Conservation (phyloP, 306 rosid genomes). For the Luffa aegyptiaca region DNA sequence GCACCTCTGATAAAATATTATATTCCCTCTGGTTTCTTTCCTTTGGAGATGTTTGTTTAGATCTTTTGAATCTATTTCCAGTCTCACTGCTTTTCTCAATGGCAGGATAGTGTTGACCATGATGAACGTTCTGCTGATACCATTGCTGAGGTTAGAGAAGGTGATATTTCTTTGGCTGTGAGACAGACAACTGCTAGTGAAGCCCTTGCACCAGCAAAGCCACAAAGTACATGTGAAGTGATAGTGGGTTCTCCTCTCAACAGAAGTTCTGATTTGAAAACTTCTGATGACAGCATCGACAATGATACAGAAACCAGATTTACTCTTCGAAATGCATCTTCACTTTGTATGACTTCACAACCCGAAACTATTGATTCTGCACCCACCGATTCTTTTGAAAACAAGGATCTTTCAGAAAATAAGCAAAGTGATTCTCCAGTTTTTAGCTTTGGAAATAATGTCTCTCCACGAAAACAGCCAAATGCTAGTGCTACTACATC, state of each 20-base stretch:
- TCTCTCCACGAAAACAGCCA: slow-evolving; percentile 19
- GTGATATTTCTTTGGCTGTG: slow-evolving; percentile 17
- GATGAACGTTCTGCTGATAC: slow-evolving; percentile 38
- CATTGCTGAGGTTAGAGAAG: slow-evolving; percentile 26
- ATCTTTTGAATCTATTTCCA: background rate
- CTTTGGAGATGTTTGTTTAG: background rate
- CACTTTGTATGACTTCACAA: slow-evolving; percentile 16
- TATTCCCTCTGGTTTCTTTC: background rate
- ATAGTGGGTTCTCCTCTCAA: slow-evolving; percentile 15
- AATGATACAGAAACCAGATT: slow-evolving; percentile 24
- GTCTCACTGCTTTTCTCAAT: background rate
- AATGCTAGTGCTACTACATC: background rate
- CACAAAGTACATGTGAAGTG: slow-evolving; percentile 18
- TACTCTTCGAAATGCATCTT: slow-evolving; percentile 6
- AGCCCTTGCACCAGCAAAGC: slow-evolving; percentile 16
- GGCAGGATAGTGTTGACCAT: slow-evolving; percentile 37
- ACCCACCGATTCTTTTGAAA: slow-evolving; percentile 13
- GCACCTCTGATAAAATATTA: background rate
- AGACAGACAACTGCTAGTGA: slow-evolving; percentile 23
- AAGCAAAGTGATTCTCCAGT: slow-evolving; percentile 18
- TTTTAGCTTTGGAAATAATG: slow-evolving; percentile 21
- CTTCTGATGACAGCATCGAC: slow-evolving; percentile 18
- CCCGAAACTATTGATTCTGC: slow-evolving; percentile 27
- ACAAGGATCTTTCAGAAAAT: slow-evolving; percentile 23
- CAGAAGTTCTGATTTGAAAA: slow-evolving; percentile 16